Evolutionary conservation across 768 basidiomycete species (phyloP), one percentile per base, ranked within the genome.

Genomic region (Podaxis rugospora): DNA sequence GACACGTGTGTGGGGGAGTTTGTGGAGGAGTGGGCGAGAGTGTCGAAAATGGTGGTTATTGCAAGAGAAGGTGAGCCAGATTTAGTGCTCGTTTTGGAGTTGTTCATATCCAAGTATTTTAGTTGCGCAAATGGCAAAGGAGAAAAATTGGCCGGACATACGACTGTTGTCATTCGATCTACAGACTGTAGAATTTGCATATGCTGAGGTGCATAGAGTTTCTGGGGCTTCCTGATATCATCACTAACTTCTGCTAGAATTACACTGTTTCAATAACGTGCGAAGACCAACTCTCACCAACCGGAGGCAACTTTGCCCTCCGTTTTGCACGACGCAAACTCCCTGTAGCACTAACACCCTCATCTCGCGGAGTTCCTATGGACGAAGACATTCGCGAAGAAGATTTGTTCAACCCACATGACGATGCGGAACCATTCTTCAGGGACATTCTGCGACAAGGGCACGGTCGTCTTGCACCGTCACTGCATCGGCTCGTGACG

Each of bases 41-140:
- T 96, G 32, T 92, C 92, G 18, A 95, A 94, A 74, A 93, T 95
- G 83, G 92, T 95, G 11, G 91, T 95, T 27, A 93, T 96, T 58
- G 94, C 93, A 11, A 84, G 92, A 62, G 92, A 95, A 77, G 86
- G 93, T 92, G 68, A 11, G 67, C 64, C 1, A 23, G 40, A n/a
- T 57, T 47, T 49, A 16, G 62, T 65, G 11, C 62, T 32, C 28
- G 35, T 14, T 55, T 16, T 23, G 23, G 32, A 49, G 10, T 5
- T 36, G 42, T 21, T 40, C 28, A n/a, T 11, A 35, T 18, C 21
- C 54, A 25, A 4, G 18, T 46, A 21, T 47, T n/a, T 7, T 52
- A 93, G 94, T 95, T 42, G 90, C 88, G 4, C 87, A 90, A 70
- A 90, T 95, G 86, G 83, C 90, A 14, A 86, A 88, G 65, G 79